These are phyloP conservation scores for Peniophora sp. DNA, from an alignment of 1,284 basidiomycete genomes.

Conservation along the genomic window DNA sequence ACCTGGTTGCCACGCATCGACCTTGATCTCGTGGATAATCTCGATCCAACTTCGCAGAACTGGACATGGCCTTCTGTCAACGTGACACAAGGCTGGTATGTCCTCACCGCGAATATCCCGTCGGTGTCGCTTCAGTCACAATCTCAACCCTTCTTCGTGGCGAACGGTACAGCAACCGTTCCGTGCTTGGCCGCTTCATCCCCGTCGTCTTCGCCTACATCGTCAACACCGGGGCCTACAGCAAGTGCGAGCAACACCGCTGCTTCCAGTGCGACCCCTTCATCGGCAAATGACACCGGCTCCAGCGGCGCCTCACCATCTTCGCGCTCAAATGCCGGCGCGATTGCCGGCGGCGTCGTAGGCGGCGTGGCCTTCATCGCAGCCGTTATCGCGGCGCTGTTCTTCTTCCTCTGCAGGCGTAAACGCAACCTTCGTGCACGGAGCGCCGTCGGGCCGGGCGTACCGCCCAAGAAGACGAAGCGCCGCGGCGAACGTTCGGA, in stretches of 20 bases:
- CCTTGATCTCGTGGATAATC: constrained; percentile 5
- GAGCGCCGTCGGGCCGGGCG: neutral
- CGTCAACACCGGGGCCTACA: constrained; percentile 7
- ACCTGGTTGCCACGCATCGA: constrained; percentile 4
- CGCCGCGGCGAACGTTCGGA: neutral
- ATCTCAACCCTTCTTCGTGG: constrained; percentile 16
- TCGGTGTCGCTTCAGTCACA: neutral
- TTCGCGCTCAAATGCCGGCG: constrained; percentile 17
- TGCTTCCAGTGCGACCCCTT: neutral
- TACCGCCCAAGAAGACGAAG: neutral
- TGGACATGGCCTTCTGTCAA: constrained; percentile 17
- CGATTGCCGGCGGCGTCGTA: constrained; percentile 27
- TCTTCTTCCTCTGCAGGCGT: constrained; percentile 16
- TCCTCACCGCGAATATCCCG: constrained; percentile 10
- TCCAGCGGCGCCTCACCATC: constrained; percentile 1
- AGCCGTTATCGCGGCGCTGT: constrained; percentile 13
- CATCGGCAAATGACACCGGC: constrained; percentile 3
- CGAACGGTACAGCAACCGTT: constrained; percentile 9
- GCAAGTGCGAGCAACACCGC: constrained; percentile 7
- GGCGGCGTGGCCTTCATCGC: constrained; percentile 22
- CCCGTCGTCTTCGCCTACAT: constrained; percentile 7
- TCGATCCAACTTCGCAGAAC: constrained; percentile 6
- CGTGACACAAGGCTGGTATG: constrained; percentile 19
- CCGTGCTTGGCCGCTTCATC: constrained; percentile 9
- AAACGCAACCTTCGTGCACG: neutral